These are phyloP conservation scores for Jatropha podagrica DNA, from an alignment of 441 rosid genomes.

Conservation along the genomic window DNA sequence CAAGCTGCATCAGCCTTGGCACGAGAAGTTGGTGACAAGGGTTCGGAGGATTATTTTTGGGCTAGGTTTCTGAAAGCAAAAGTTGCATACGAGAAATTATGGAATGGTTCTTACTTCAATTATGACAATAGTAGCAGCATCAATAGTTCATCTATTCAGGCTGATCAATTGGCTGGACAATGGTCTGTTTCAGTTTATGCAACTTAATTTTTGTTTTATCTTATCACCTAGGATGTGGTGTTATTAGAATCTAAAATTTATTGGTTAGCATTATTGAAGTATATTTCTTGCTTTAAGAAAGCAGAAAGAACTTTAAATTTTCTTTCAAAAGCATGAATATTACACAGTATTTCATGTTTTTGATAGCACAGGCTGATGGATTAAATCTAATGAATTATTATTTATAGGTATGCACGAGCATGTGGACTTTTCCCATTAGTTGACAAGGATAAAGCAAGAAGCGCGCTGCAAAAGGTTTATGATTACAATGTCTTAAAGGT, in stretches of 20 bases:
- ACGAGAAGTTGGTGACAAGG: constrained; percentile 67
- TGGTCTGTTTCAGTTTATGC: constrained; percentile 44
- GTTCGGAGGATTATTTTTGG: constrained; percentile 70
- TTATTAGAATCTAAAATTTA: constrained; percentile 1
- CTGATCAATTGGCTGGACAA: constrained; percentile 96
- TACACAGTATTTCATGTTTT: neutral
- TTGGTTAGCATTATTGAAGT: constrained; percentile 3
- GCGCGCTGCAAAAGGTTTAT: constrained; percentile 66
- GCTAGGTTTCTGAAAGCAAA: constrained; percentile 80
- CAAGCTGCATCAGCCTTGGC: constrained; percentile 96
- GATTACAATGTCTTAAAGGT: constrained; percentile 74
- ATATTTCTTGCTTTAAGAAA: constrained; percentile 3
- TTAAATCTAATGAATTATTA: neutral
- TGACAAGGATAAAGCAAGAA: constrained; percentile 62
- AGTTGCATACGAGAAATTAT: constrained; percentile 60
- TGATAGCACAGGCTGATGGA: neutral
- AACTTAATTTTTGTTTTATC: neutral
- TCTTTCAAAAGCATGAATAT: neutral
- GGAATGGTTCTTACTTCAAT: constrained; percentile 94
- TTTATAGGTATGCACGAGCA: constrained; percentile 75
- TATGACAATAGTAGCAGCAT: constrained; percentile 67
- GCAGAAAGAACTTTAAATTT: neutral
- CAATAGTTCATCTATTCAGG: constrained; percentile 78
- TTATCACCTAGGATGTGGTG: neutral
- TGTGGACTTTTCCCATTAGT: constrained; percentile 78